Base-by-base conservation (phyloP, 1,139 yeast species). In the Diutina sp. region DNA sequence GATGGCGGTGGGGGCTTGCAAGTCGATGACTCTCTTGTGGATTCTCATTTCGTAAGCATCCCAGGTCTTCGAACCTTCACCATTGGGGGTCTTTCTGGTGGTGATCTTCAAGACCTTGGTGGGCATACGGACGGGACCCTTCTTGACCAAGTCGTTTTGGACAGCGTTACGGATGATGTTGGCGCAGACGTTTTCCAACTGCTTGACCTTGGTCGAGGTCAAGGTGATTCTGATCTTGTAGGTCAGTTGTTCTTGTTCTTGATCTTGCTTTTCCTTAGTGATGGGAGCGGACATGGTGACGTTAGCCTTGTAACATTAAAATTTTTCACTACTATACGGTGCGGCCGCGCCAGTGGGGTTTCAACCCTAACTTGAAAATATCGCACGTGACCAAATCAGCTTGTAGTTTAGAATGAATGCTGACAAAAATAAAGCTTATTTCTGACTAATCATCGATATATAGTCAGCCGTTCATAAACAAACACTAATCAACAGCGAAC, bases 21-120 rank as follows among this genome's bases (percentile, higher is more conserved):
- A 85, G 83, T 93, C 97, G 73, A 93, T 90, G 78, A 90, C 87
- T 82, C 99, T 91, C 95, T 95, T 95, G 97, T 95, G 99, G 84
- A 95, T 90, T 87, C 98, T 90, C 96, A 95, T 89, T 84, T 95
- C 99, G 79, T 85, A 95, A 71, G 95, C 82, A 78, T 95, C 99
- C 97, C 97, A 95, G 72, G 99, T 95, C 91, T 95, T 93, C 71
- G 99, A 93, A 91, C 99, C 99, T 84, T 95, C 98, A 91, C 99
- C 99, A 79, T 95, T 95, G 73, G 99, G 99, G 74, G 99, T 87
- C 90, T 95, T 95, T 89, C 99, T 91, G 88, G 99, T 93, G 82
- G 96, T 85, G 82, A 95, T 85, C 81, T 88, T 90, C 75, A 95
- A 88, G 69, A 88, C 95, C 87, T 91, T 95, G 80, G 99, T 95